A percentile compares a stretch with the other conserved stretches of the same genome.
Evolutionary conservation across 345 rosid genomes (phyloP).

Genomic region (Hibiscus trionum): DNA sequence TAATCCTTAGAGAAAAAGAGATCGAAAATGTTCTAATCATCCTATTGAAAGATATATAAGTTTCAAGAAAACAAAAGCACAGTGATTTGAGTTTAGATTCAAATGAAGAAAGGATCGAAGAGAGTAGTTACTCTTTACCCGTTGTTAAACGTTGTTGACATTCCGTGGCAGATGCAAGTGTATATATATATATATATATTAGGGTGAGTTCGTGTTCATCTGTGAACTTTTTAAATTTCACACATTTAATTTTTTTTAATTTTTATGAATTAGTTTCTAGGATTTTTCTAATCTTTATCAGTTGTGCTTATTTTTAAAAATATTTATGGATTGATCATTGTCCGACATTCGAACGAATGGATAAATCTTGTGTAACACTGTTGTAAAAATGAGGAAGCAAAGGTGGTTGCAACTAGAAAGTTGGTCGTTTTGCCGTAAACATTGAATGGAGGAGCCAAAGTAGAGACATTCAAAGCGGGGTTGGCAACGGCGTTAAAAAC

Average conservation of each 20-base stretch:
- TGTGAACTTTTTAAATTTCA: too few relatives aligned
- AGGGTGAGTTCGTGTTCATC: too few relatives aligned
- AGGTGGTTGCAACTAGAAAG: slow-evolving; percentile 36
- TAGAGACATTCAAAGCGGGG: slow-evolving; percentile 29
- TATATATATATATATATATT: too few relatives aligned
- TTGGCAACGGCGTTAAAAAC: background rate
- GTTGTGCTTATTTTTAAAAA: too few relatives aligned
- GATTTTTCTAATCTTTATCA: too few relatives aligned
- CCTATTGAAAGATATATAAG: too few relatives aligned
- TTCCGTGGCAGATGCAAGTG: background rate
- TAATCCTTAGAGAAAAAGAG: too few relatives aligned
- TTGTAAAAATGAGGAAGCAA: background rate
- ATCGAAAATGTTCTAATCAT: too few relatives aligned
- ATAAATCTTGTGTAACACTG: background rate
- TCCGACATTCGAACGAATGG: too few relatives aligned
- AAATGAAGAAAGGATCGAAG: background rate
- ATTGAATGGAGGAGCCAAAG: slow-evolving; percentile 47
- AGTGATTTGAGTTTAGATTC: background rate
- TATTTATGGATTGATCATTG: too few relatives aligned
- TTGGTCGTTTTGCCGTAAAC: slow-evolving; percentile 46
- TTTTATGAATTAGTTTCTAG: too few relatives aligned
- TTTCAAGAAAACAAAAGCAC: background rate
- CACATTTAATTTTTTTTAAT: too few relatives aligned
- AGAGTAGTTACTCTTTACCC: background rate
- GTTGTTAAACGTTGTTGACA: background rate